phyloP scores from a whole-genome alignment of 2,329 filamentous ascomycete genomes.

The Cercospora sesami region DNA sequence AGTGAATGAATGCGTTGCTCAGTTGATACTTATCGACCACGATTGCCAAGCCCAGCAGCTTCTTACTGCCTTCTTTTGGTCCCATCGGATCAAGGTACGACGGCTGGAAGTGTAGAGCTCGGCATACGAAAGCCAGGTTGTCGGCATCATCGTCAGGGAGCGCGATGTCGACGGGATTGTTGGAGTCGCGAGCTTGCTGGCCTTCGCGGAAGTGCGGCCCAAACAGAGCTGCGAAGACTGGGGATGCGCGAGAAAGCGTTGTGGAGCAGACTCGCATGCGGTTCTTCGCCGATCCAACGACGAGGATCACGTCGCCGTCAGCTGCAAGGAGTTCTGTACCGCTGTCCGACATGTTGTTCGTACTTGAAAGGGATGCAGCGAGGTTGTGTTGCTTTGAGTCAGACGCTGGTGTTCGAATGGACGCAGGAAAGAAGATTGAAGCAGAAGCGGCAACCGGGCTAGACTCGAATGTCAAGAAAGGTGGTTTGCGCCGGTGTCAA shows the following conservation, averaged over 20 bases:
- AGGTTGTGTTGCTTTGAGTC: too few species aligned
- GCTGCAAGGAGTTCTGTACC: not conserved
- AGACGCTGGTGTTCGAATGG: too few species aligned
- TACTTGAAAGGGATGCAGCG: too few species aligned
- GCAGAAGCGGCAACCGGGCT: too few species aligned
- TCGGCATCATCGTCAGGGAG: constrained; percentile 11
- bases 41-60: not conserved
- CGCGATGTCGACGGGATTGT: constrained; percentile 3
- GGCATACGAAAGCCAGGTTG: not conserved
- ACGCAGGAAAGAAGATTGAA: too few species aligned
- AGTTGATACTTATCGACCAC: not conserved
- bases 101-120: not conserved
- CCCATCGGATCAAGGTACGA: not conserved
- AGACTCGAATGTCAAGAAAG: too few species aligned
- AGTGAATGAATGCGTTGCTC: not conserved
- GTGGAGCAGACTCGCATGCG: not conserved
- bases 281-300: not conserved
- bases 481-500: too few species aligned
- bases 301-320: not conserved
- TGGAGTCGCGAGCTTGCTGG: not conserved
- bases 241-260: constrained; percentile 15
- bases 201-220: constrained; percentile 17
- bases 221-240: constrained; percentile 22
- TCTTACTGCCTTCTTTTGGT: not conserved
- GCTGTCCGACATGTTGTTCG: not conserved